phyloP scores from a whole-genome alignment of 1,284 basidiomycete species.

The Puccinia sorghi region DNA sequence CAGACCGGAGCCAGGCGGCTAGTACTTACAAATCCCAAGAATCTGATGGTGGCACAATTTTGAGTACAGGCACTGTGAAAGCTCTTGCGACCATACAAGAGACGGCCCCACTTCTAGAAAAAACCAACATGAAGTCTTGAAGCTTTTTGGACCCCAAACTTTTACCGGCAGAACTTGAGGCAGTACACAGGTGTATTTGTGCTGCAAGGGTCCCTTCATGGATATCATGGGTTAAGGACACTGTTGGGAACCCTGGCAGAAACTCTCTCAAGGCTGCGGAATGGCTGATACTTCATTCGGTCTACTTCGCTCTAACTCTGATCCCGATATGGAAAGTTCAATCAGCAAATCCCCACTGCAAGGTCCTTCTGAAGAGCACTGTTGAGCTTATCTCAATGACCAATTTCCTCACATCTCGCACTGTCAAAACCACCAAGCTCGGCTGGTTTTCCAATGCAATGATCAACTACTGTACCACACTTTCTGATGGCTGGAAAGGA shows the following conservation, averaged over 20 bases:
- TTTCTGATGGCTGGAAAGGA: neutral
- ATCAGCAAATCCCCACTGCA: neutral
- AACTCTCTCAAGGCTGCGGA: slow-evolving; percentile 11
- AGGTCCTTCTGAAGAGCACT: neutral
- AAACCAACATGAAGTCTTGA: too few species aligned
- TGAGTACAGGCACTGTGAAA: too few species aligned
- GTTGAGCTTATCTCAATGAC: neutral
- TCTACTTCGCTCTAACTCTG: slow-evolving; percentile 3
- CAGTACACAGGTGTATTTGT: slow-evolving; percentile 9
- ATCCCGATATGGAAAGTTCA: slow-evolving; percentile 1
- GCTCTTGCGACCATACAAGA: too few species aligned
- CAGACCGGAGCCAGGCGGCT: too few species aligned
- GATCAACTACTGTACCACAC: neutral
- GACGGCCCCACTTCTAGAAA: too few species aligned
- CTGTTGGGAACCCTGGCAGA: neutral
- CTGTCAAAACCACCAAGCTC: neutral
- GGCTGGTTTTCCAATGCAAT: neutral
- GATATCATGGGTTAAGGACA: neutral
- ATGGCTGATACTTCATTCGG: slow-evolving; percentile 18
- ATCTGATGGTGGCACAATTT: too few species aligned
- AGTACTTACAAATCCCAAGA: too few species aligned
- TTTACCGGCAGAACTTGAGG: slow-evolving; percentile 1
- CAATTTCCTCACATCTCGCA: neutral
- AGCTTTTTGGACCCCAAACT: neutral
- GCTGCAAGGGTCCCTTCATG: slow-evolving; percentile 4